These are phyloP conservation scores for Alternaria panax DNA, from an alignment of 2,329 filamentous ascomycete species.

Conservation along the genomic window DNA sequence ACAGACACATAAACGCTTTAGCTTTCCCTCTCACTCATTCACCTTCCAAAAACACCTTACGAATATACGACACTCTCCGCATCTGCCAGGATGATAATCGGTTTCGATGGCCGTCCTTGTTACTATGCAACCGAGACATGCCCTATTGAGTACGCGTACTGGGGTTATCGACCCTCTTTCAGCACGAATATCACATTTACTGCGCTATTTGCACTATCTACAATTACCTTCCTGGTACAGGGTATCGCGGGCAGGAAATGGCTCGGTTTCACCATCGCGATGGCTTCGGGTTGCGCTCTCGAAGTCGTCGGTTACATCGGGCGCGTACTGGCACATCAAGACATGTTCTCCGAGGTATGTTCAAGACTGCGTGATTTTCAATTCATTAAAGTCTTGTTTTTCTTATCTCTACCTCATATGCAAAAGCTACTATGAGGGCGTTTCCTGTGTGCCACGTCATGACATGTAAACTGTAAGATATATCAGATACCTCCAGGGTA, in stretches of 20 bases:
- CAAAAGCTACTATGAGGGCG: neutral
- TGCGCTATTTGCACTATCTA: constrained; percentile 54
- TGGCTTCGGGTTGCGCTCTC: constrained; percentile 63
- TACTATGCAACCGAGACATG: constrained; percentile 51
- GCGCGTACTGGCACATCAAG: constrained; percentile 63
- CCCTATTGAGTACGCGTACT: constrained; percentile 51
- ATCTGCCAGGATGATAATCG: constrained; percentile 2
- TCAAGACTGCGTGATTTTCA: neutral
- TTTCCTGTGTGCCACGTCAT: neutral
- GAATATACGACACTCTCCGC: neutral
- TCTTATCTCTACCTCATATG: neutral
- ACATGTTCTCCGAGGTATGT: constrained; percentile 62
- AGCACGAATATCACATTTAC: constrained; percentile 53
- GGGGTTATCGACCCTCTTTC: constrained; percentile 55
- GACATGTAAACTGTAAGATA: neutral
- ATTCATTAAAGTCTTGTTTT: neutral
- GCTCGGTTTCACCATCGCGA: constrained; percentile 55
- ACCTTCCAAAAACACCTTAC: neutral
- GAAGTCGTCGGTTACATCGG: constrained; percentile 71
- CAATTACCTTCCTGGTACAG: constrained; percentile 49
- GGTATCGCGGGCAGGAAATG: constrained; percentile 49
- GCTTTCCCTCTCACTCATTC: neutral
- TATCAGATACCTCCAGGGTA: neutral
- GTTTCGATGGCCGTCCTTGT: constrained; percentile 19
- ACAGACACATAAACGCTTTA: neutral